Evolutionary conservation across 1,284 basidiomycete genomes (phyloP), one percentile per base, ranked within the genome.

Genomic region (Farysia itapuensis): DNA sequence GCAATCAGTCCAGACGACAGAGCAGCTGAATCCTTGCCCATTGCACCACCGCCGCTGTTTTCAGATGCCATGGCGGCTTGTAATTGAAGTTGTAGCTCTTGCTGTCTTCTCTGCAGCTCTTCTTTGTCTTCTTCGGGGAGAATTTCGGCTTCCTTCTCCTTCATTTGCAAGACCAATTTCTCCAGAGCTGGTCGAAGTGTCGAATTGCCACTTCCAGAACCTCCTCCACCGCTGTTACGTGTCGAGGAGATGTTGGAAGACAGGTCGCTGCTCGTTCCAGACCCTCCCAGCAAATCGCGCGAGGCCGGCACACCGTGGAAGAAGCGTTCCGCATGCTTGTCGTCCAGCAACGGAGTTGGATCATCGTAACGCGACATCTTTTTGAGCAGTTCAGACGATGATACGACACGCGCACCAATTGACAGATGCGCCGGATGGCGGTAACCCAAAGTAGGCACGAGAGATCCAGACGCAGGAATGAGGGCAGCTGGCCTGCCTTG

Each of bases 301-400:
- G 67, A 63, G 9, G 65, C 72, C 4, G 67, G 61, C 22, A 59
- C 39, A 32, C 70, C 72, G 40, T 74, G 70, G 53, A 68, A 74
- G 43, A 74, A 72, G 5, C 69, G 70, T 40, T 74, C 72, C 3
- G 70, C 69, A 30, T 61, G 64, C 39, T 63, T 61, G 43, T 72
- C 70, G 59, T 74, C 72, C 32, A 71, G 30, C 33, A 74, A 45
- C 2, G 72, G 66, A 5, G 63, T 39, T 9, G 72, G 72, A 28
- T 74, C 72, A 20, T 49, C 43, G 22, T 39, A 54, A 2, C 72
- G 57, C n/a, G 66, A 61, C 7, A 71, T 51, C 11, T 63, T 58
- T 19, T 63, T 61, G 32, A 63, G 64, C 15, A 71, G 47, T 12
- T 61, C 58, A 4, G 57, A 51, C 9, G 49, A 50, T 14, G 58